Evolutionary conservation across 208 protist genomes (phyloP).

Genomic region (Jaenimonas drosophilae): DNA sequence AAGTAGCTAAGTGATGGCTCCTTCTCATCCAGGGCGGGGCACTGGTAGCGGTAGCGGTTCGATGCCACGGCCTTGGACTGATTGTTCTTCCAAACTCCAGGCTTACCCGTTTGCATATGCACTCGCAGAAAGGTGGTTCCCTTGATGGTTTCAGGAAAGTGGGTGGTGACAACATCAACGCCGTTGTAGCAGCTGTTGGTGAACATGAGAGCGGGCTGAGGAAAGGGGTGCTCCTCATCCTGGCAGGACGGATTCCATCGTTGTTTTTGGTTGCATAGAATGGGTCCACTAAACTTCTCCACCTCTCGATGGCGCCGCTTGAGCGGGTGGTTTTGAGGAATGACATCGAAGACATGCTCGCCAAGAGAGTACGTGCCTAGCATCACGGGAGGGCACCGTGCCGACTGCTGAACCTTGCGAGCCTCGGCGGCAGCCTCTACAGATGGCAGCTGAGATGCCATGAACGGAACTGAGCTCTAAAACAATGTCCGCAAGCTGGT

Average conservation of each 20-base stretch:
- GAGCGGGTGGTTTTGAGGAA: constrained; percentile 12
- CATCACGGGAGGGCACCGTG: not conserved
- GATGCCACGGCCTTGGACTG: constrained; percentile 15
- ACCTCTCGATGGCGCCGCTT: constrained; percentile 28
- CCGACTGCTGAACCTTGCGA: no score
- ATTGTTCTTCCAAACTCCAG: constrained; percentile 9
- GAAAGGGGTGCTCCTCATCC: constrained; percentile 74
- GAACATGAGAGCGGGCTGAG: constrained; percentile 41
- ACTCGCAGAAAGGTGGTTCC: constrained; percentile 22
- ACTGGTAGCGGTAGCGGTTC: constrained; percentile 23
- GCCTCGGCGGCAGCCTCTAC: no score
- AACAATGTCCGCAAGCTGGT: no score
- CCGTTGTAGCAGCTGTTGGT: constrained; percentile 40
- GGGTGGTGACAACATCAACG: constrained; percentile 31
- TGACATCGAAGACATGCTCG: constrained; percentile 37
- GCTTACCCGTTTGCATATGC: constrained; percentile 6
- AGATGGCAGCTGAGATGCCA: no score
- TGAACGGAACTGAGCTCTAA: no score
- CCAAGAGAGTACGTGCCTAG: constrained; percentile 12
- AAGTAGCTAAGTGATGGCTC: constrained; percentile 33
- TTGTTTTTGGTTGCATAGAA: constrained; percentile 14
- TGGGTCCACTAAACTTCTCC: constrained; percentile 19
- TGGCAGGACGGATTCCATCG: constrained; percentile 54
- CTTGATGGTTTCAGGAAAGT: constrained; percentile 52
- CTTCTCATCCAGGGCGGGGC: constrained; percentile 13